Evolutionary conservation across 768 basidiomycete genomes (phyloP).

Genomic region (Russula abietina): DNA sequence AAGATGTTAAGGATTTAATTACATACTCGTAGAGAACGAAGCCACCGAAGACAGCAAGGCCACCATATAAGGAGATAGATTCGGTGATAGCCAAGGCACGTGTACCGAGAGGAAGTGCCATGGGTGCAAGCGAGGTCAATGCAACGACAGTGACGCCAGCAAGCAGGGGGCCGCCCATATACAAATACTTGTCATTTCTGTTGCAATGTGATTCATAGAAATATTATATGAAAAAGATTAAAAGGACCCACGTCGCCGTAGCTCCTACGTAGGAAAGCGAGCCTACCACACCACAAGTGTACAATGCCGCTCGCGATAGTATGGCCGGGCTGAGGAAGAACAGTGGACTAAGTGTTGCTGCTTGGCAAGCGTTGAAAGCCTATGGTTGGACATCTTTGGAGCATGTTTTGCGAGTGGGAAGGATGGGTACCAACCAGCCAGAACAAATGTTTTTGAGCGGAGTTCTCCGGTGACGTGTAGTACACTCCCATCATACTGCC

Average conservation of each 20-base stretch:
- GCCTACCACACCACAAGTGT: slow-evolving; percentile 83
- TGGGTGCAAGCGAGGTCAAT: slow-evolving; percentile 78
- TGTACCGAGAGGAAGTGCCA: slow-evolving; percentile 80
- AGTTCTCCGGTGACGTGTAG: slow-evolving; percentile 72
- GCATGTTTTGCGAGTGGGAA: not conserved
- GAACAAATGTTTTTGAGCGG: slow-evolving; percentile 70
- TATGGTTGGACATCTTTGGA: slow-evolving; percentile 27
- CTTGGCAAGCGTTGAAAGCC: slow-evolving; percentile 85
- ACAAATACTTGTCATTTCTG: slow-evolving; percentile 72
- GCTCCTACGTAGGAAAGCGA: slow-evolving; percentile 83
- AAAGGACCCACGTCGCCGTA: slow-evolving; percentile 59
- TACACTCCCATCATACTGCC: slow-evolving; percentile 81
- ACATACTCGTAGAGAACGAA: slow-evolving; percentile 83
- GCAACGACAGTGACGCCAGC: slow-evolving; percentile 88
- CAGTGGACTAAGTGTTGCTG: slow-evolving; percentile 79
- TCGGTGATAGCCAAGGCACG: slow-evolving; percentile 73
- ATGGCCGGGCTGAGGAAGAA: slow-evolving; percentile 85
- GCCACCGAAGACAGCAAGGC: slow-evolving; percentile 80
- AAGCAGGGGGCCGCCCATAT: slow-evolving; percentile 81
- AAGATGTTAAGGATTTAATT: not conserved
- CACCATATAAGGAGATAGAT: slow-evolving; percentile 77
- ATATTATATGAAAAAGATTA: not conserved
- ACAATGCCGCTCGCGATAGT: slow-evolving; percentile 79
- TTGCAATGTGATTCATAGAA: not conserved
- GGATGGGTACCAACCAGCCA: slow-evolving; percentile 54